These are phyloP conservation scores for Loxodes magnus DNA, from an alignment of 73 alveolate species.

Conservation along the genomic window DNA sequence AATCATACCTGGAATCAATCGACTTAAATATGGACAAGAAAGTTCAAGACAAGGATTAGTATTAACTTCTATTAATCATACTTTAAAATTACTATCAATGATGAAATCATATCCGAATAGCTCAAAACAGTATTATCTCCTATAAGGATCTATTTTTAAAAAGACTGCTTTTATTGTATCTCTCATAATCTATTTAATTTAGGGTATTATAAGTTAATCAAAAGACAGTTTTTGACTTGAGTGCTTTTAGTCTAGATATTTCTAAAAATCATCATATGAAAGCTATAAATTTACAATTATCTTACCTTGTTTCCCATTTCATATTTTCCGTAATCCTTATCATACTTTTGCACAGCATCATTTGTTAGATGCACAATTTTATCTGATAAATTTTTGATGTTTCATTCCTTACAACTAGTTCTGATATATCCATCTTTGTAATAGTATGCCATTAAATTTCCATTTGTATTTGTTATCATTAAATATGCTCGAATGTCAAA, in stretches of 20 bases:
- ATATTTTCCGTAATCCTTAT: conserved; percentile 84
- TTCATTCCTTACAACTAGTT: conserved; percentile 39
- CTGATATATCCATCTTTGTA: conserved; percentile 62
- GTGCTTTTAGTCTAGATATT: conserved; percentile 43
- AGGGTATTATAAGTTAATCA: conserved; percentile 20
- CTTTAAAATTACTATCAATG: conserved; percentile 49
- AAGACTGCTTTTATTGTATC: conserved; percentile 55
- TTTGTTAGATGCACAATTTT: conserved; percentile 57
- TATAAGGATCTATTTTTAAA: conserved; percentile 29
- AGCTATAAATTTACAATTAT: too few relatives aligned
- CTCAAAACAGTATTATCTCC: conserved; percentile 69
- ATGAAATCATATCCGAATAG: conserved; percentile 78
- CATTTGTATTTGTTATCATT: conserved; percentile 43
- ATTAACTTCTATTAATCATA: conserved; percentile 72
- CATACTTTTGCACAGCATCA: conserved; percentile 57
- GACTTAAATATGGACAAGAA: conserved; percentile 17
- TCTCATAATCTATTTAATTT: conserved; percentile 29
- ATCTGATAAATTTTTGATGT: conserved; percentile 19
- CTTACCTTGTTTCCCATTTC: conserved; percentile 81
- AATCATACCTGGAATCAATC: conserved; percentile 34
- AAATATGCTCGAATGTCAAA: conserved; percentile 61
- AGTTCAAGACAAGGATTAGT: conserved; percentile 78
- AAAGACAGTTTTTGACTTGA: conserved; percentile 47
- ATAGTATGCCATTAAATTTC: conserved; percentile 35
- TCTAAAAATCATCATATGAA: conserved; percentile 54